These are phyloP conservation scores for Chenopodium album DNA, from an alignment of 148 eudicot genomes.

Conservation along the genomic window DNA sequence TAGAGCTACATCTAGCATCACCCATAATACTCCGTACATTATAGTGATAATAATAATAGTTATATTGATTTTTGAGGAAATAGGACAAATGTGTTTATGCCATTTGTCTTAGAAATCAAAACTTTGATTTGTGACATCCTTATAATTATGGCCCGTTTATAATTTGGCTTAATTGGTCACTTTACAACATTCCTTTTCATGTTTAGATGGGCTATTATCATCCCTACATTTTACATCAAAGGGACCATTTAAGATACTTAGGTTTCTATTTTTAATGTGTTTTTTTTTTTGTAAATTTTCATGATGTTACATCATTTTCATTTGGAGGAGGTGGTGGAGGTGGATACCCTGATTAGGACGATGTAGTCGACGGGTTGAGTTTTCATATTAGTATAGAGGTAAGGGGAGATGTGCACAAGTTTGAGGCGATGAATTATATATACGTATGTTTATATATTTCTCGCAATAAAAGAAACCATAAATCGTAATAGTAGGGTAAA, in stretches of 20 bases:
- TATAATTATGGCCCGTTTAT: neutral
- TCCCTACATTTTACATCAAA: neutral
- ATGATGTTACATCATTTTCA: neutral
- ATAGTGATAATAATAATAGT: neutral
- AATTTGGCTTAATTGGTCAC: neutral
- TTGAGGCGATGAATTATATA: no score
- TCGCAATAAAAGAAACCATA: no score
- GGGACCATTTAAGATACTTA: neutral
- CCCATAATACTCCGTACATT: no score
- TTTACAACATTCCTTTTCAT: slow-evolving; percentile 3
- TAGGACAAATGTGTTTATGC: neutral
- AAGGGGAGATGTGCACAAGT: no score
- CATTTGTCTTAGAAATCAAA: neutral
- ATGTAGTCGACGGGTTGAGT: no score
- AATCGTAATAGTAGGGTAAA: no score
- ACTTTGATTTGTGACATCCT: neutral
- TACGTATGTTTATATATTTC: no score
- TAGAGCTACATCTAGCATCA: no score
- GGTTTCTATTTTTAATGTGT: neutral
- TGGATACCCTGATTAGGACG: no score
- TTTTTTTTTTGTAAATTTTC: no score
- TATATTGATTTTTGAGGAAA: neutral
- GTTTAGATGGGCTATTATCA: neutral
- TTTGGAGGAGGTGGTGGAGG: no score
- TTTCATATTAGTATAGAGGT: no score